Base-by-base conservation (phyloP, 495 filamentous ascomycete genomes). In the Margaritispora aquatica region DNA sequence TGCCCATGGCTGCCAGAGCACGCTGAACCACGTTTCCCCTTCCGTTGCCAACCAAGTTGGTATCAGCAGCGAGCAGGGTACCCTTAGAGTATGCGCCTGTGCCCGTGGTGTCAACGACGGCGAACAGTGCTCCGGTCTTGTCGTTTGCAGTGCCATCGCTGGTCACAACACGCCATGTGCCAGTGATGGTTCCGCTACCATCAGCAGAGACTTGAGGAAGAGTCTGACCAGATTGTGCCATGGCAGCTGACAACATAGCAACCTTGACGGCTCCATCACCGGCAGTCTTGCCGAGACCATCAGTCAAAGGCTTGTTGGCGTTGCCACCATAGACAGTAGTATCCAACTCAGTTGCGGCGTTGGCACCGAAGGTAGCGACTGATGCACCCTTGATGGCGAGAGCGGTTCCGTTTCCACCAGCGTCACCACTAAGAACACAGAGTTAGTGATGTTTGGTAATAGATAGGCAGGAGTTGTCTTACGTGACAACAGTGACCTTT, bases 321-420 rank as follows among this genome's bases (percentile, higher is more conserved):
- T 36, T 36, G 2, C 27, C 52, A 36, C 19, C 20, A 22, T 38
- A 54, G 27, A 36, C 31, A 11, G 52, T 54, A 22, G 52, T 54
- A 21, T 54, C 52, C 21, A 9, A 41, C 27, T 54, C 52, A 23
- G 52, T 54, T 9, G 27, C 31, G 13, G 52, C 11, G 21, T 54
- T 54, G 27, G 52, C 26, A 10, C 52, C 52, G n/a, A 36, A 31
- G 2, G 20, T 22, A 36, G 52, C 26, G 5, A 54, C 52, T 38
- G 29, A 23, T 1, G 27, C 52, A 34, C 52, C 52, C n/a, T 36
- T 54, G 27, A 54, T 54, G 17, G 17, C 52, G 31, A 54, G 52
- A 22, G 52, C 52, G 31, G 52, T 54, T 20, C 52, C 52, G 24
- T 54, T 54, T n/a, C 52, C 52, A 36, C 52, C 52, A 20, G 13